A percentile compares a stretch with the other conserved stretches of the same genome.
Conservation (phyloP, 768 basidiomycete genomes). For the Tylopilus balloui region DNA sequence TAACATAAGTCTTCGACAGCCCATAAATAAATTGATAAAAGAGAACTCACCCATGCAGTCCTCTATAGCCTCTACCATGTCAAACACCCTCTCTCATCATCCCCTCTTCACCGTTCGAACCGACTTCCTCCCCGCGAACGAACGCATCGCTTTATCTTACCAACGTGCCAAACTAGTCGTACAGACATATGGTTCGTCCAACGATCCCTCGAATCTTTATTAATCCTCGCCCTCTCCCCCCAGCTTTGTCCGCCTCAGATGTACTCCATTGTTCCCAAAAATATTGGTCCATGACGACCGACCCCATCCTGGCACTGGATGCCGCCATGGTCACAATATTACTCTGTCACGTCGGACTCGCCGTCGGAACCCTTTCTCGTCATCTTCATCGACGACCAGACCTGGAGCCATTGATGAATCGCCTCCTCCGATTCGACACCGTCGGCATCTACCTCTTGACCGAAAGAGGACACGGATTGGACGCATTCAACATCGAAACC, state of each 20-base stretch:
- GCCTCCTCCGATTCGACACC: slow-evolving; percentile 49
- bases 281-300: slow-evolving; percentile 52
- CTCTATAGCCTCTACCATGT: neutral
- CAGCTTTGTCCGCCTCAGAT: slow-evolving; percentile 39
- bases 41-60: no score
- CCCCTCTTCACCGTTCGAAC: slow-evolving; percentile 44
- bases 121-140: slow-evolving; percentile 43
- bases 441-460: slow-evolving; percentile 51
- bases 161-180: slow-evolving; percentile 46
- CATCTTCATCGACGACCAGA: slow-evolving; percentile 48
- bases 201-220: neutral
- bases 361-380: slow-evolving; percentile 51
- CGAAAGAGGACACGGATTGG: slow-evolving; percentile 58
- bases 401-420: slow-evolving; percentile 43
- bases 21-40: no score
- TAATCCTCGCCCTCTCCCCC: neutral
- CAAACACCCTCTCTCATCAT: slow-evolving; percentile 20
- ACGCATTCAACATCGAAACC: slow-evolving; percentile 58
- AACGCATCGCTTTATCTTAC: slow-evolving; percentile 47
- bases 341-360: slow-evolving; percentile 47
- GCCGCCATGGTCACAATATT: slow-evolving; percentile 52
- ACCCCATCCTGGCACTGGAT: slow-evolving; percentile 49
- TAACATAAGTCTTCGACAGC: no score
- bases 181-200: slow-evolving; percentile 43
- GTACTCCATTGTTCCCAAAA: slow-evolving; percentile 44